Base-by-base conservation (phyloP, 306 rosid genomes). In the Vicia villosa region DNA sequence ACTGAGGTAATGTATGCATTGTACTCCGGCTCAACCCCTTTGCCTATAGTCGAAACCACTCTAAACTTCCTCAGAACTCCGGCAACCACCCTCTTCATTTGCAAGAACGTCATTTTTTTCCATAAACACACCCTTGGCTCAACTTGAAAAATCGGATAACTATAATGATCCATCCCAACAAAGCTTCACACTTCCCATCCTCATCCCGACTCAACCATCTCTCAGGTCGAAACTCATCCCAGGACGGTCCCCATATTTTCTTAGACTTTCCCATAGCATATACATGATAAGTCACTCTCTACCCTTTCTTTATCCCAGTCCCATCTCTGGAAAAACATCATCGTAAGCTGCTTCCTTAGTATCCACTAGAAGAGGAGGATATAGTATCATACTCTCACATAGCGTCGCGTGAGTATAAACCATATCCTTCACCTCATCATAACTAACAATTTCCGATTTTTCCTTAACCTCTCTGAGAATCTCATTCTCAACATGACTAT, bases 31-130 rank as follows among this genome's bases (percentile, higher is more conserved):
- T 80, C 82, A 2, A 22, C 74, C 1, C 80, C 85, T 1, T 38
- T 59, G 0, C 2, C 77, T 24, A 62, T 43, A 4, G 26, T 63
- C 0, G 86, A 88, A 2, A 88, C 83, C 50, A 91, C 83, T 72
- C 22, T 74, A 38, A 91, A 91, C 47, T 73, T 15, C 61, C 67
- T 70, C 55, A 91, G 1, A 19, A 91, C 70, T 0, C 77, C 93
- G 0, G 78, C 81, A 26, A 83, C 88, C 50, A 91, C 66, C 70
- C 80, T 82, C 75, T 88, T 91, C 96, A 91, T 91, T 52, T 91
- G 93, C 83, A 91, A 21, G 54, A 88, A 88, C 2, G 97, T 91
- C 97, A 91, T 91, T 36, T 88, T 96, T 72, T 64, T 86, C 11
- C 96, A 90, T 73, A 88, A 37, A 38, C 96, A 91, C 0, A 86